Evolutionary conservation across 2,329 filamentous ascomycete genomes (phyloP), one percentile per base, ranked within the genome.

Genomic region (Orbilia brochopaga): DNA sequence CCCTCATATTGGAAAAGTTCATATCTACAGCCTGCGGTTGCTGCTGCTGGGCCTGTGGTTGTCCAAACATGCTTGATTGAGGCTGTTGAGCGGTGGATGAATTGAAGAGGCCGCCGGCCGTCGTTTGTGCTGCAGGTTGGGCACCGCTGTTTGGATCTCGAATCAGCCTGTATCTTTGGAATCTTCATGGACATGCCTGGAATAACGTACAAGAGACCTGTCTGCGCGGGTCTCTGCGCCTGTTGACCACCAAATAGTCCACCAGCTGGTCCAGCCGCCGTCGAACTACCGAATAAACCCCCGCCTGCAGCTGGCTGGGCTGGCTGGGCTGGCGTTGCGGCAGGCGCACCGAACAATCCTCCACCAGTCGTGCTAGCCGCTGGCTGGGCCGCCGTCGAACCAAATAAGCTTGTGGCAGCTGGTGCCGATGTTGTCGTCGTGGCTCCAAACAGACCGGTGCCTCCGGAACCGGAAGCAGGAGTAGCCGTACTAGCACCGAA

Each of bases 1-100:
- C 89, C 58, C 91, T 87, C 70, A 97, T 83, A 78, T 90, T 90
- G 76, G 86, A 86, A 58, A 90, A 81, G 79, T 94, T 90, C 76
- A 96, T 90, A 77, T 65, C 69, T 53, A 64, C 74, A 24, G 46
- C 67, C 51, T 64, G 72, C 1, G 56, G 55, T 61, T 53, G 65
- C 40, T 57, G 70, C 42, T 27, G 54, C 54, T 59, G 67, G 37
- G 8, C 56, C 46, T 52, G 65, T 19, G 32, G 52, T 21, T 70
- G 74, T 50, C 66, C 66, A 21, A 63, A 65, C 35, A 56, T 52
- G 21, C 23, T 54, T 23, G 50, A n/a, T 52, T 72, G 60, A 37
- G 54, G 60, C 42, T 65, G 58, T 48, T 62, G 32, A 27, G 61
- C 53, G 10, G 73, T n/a, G 32, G 65, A 54, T 37, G 53, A 27